Evolutionary conservation across 2,329 filamentous ascomycete species (phyloP).

Genomic region (Periconia macrospinosa): DNA sequence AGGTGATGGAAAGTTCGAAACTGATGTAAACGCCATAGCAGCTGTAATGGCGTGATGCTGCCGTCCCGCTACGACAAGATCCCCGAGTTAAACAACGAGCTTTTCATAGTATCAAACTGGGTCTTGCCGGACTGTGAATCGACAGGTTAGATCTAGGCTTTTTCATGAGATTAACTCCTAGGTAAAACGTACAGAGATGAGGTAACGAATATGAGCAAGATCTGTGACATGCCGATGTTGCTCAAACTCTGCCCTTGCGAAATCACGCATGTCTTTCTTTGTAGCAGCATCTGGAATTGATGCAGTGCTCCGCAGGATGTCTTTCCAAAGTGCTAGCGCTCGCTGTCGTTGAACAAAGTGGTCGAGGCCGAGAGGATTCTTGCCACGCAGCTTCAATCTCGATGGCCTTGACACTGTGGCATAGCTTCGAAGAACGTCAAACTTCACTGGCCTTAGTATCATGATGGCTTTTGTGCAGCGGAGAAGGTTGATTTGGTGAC

Average conservation of each 20-base stretch:
- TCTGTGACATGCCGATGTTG: conserved; percentile 50
- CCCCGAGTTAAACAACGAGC: conserved; percentile 37
- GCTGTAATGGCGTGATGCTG: neutral
- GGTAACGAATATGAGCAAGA: conserved; percentile 24
- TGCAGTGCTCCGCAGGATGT: conserved; percentile 49
- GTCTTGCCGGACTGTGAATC: conserved; percentile 49
- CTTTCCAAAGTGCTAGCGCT: conserved; percentile 51
- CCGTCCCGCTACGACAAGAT: conserved; percentile 3
- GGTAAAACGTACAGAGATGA: conserved; percentile 32
- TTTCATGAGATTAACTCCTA: neutral
- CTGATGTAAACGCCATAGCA: too few relatives aligned
- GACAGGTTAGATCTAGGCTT: neutral
- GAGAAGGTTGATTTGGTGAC: neutral
- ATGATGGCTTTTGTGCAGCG: neutral
- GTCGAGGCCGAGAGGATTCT: conserved; percentile 35
- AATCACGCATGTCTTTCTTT: conserved; percentile 49
- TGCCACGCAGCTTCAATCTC: conserved; percentile 33
- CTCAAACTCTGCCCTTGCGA: conserved; percentile 54
- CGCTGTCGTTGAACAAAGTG: conserved; percentile 53
- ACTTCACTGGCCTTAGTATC: neutral
- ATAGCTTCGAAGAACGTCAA: conserved; percentile 20
- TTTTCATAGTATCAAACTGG: conserved; percentile 53
- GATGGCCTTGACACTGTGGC: conserved; percentile 37
- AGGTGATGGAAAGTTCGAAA: too few relatives aligned
- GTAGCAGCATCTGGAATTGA: conserved; percentile 32